phyloP scores from a whole-genome alignment of 2,329 filamentous ascomycete genomes.

The Trichoderma asperellum region DNA sequence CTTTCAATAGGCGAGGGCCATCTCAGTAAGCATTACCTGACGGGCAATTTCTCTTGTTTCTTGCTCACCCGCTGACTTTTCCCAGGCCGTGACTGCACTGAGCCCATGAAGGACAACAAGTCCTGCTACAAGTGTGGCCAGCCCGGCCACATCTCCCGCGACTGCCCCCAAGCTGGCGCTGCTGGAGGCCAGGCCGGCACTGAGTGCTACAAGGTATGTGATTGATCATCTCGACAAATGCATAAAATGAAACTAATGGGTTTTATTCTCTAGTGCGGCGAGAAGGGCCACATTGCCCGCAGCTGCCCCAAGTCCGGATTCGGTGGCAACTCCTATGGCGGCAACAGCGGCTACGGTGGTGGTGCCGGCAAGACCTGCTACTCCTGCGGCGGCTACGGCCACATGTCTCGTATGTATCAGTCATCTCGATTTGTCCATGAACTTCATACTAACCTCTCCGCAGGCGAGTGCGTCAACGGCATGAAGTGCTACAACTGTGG shows the following conservation, averaged over 20 bases:
- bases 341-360: conserved; percentile 54
- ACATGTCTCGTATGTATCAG: conserved; percentile 77
- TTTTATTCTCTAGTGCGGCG: conserved; percentile 69
- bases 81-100: conserved; percentile 83
- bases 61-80: conserved; percentile 10
- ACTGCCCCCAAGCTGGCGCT: conserved; percentile 66
- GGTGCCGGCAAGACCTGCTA: conserved; percentile 86
- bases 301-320: conserved; percentile 74
- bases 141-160: conserved; percentile 88
- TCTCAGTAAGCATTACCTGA: conserved; percentile 65
- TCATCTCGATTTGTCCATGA: neutral
- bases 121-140: conserved; percentile 79
- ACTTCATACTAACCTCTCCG: conserved; percentile 32
- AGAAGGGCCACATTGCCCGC: conserved; percentile 93
- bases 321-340: conserved; percentile 49
- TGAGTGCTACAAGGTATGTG: conserved; percentile 83
- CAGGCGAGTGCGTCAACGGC: conserved; percentile 91
- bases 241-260: conserved; percentile 14
- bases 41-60: neutral
- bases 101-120: conserved; percentile 84
- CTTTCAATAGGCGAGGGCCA: conserved; percentile 64
- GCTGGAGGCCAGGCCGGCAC: conserved; percentile 51
- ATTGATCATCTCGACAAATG: neutral
- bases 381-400: conserved; percentile 94
- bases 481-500: conserved; percentile 99